phyloP scores from a whole-genome alignment of 108 stramenopile genomes.

The Chaetoceros muelleri region DNA sequence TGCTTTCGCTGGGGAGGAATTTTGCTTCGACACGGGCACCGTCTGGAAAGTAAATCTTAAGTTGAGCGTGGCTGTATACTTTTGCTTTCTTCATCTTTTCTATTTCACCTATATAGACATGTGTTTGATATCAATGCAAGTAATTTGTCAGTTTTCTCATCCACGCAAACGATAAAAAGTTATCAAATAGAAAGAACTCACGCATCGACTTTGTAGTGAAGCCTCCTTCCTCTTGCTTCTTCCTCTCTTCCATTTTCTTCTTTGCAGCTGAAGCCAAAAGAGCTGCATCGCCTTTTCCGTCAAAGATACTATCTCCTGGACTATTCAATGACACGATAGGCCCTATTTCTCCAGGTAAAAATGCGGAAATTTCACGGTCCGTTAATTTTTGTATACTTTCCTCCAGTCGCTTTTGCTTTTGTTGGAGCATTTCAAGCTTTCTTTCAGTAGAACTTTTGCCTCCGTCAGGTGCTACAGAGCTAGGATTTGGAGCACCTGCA shows the following conservation, averaged over 20 bases:
- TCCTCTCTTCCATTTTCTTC: conserved; percentile 34
- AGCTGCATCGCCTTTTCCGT: conserved; percentile 30
- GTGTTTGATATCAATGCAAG: not conserved
- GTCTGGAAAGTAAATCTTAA: conserved; percentile 58
- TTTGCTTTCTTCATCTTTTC: conserved; percentile 61
- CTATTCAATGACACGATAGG: conserved; percentile 6
- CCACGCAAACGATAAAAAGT: not conserved
- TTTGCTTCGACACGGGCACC: conserved; percentile 43
- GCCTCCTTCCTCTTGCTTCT: conserved; percentile 49
- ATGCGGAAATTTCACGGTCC: conserved; percentile 42
- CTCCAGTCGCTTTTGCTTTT: conserved; percentile 46
- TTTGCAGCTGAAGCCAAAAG: conserved; percentile 44
- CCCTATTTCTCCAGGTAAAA: conserved; percentile 25
- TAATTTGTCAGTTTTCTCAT: not conserved
- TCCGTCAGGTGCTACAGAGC: conserved; percentile 23
- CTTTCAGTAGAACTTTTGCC: conserved; percentile 25
- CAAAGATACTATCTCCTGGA: not conserved
- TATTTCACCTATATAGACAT: conserved; percentile 19
- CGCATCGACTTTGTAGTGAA: conserved; percentile 84
- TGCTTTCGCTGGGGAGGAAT: conserved; percentile 45
- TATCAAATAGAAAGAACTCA: conserved; percentile 3
- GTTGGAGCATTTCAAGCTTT: conserved; percentile 25
- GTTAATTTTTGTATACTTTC: conserved; percentile 27
- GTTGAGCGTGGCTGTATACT: conserved; percentile 58
- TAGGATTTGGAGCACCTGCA: conserved; percentile 41